phyloP scores from a whole-genome alignment of 192 early-diverging fungal species.

The Coemansia sp. region DNA sequence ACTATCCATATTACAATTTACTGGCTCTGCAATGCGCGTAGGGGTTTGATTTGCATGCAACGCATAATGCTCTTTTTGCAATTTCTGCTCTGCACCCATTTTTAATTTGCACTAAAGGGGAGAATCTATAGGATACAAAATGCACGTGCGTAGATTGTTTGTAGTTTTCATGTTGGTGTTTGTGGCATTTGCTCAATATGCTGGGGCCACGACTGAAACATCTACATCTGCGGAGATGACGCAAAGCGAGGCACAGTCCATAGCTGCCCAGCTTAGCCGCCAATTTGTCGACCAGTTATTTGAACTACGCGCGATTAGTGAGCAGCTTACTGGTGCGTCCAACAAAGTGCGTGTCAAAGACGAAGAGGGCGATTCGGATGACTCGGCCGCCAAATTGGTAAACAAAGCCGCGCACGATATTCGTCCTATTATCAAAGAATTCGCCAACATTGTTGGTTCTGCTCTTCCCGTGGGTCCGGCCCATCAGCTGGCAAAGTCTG shows the following conservation, averaged over 20 bases:
- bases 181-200: neutral
- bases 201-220: neutral
- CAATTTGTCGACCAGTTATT: slow-evolving; percentile 31
- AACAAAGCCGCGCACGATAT: slow-evolving; percentile 25
- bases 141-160: neutral
- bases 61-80: neutral
- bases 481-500: slow-evolving; percentile 40
- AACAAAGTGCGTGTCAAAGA: slow-evolving; percentile 21
- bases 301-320: slow-evolving; percentile 17
- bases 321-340: slow-evolving; percentile 1
- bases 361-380: slow-evolving; percentile 27
- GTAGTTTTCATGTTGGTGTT: neutral
- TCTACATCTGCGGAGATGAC: slow-evolving; percentile 6
- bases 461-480: slow-evolving; percentile 33
- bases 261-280: slow-evolving; percentile 20
- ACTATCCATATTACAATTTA: neutral
- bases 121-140: neutral
- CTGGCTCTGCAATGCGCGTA: neutral
- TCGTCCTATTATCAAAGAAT: slow-evolving; percentile 39
- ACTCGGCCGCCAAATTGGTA: slow-evolving; percentile 33
- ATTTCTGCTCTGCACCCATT: neutral
- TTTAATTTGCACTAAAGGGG: neutral
- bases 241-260: slow-evolving; percentile 20
- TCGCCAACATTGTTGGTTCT: slow-evolving; percentile 19
- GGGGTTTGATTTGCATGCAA: neutral